Conservation (phyloP, 192 early-diverging fungal species). For the Coemansia brasiliensis region DNA sequence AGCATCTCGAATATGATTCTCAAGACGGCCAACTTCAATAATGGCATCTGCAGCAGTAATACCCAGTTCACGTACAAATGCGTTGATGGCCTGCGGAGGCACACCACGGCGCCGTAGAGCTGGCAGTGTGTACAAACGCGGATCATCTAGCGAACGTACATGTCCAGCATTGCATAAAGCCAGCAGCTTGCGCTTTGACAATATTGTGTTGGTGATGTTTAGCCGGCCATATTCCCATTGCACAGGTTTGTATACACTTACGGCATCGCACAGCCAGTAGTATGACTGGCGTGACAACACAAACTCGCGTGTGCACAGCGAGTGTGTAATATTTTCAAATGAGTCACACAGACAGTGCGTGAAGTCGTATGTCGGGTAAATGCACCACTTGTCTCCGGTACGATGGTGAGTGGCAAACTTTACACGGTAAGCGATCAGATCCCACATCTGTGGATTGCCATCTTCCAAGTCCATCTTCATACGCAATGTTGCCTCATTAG, state of each 20-base stretch:
- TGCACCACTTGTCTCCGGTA: constrained; percentile 92
- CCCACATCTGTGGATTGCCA: constrained; percentile 99
- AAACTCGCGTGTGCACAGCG: constrained; percentile 98
- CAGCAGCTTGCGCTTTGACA: constrained; percentile 97
- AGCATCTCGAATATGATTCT: constrained; percentile 93
- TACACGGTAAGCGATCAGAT: constrained; percentile 96
- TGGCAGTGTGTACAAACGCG: constrained; percentile 92
- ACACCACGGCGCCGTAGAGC: constrained; percentile 95
- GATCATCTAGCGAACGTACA: constrained; percentile 94
- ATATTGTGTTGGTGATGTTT: constrained; percentile 88
- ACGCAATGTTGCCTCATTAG: constrained; percentile 86
- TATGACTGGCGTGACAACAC: constrained; percentile 90
- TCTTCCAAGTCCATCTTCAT: constrained; percentile 99
- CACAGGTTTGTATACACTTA: constrained; percentile 99
- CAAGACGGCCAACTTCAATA: constrained; percentile 85
- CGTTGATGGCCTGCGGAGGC: constrained; percentile 96
- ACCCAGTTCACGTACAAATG: constrained; percentile 93
- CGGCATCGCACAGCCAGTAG: constrained; percentile 99
- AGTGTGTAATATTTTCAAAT: constrained; percentile 99
- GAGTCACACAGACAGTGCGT: constrained; percentile 99
- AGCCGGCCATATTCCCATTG: constrained; percentile 99
- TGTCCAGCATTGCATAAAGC: constrained; percentile 79
- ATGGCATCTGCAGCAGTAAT: constrained; percentile 75
- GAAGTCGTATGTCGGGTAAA: constrained; percentile 99
- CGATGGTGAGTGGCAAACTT: constrained; percentile 88